Conservation (phyloP, 352 stramenopile genomes). For the Aphanomyces astaci region DNA sequence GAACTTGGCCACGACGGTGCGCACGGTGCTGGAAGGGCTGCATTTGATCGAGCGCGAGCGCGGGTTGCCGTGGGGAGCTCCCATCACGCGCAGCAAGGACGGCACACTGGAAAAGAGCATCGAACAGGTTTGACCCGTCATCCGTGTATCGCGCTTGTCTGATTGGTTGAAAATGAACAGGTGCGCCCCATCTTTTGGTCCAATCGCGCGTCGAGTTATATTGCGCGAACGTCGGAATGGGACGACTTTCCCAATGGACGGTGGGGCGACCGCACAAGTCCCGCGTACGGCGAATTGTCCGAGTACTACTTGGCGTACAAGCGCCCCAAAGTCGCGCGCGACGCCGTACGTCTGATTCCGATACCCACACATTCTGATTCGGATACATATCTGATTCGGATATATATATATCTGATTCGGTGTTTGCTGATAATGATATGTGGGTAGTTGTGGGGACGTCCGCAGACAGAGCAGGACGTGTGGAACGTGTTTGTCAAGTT, state of each 20-base stretch:
- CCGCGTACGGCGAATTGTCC: constrained; percentile 93
- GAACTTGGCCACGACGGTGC: constrained; percentile 85
- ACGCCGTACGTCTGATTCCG: constrained; percentile 30
- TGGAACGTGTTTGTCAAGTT: constrained; percentile 92
- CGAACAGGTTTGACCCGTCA: too few relatives aligned
- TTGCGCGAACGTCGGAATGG: constrained; percentile 93
- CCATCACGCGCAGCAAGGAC: constrained; percentile 36
- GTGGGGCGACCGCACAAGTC: constrained; percentile 92
- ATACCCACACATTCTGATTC: too few relatives aligned
- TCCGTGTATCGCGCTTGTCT: too few relatives aligned
- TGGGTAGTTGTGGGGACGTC: constrained; percentile 65
- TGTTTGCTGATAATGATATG: too few relatives aligned
- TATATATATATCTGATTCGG: background rate
- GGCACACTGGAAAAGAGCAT: constrained; percentile 1
- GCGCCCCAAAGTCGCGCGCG: constrained; percentile 61
- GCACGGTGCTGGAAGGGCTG: constrained; percentile 70
- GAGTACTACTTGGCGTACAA: constrained; percentile 91
- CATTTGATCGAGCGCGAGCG: constrained; percentile 59
- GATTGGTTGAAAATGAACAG: too few relatives aligned
- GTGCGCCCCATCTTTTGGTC: constrained; percentile 98
- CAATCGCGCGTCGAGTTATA: constrained; percentile 95
- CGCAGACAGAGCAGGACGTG: constrained; percentile 81
- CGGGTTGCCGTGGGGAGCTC: constrained; percentile 65
- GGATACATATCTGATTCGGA: background rate
- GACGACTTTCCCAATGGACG: constrained; percentile 95